Conservation (phyloP, 176 grass and related monocot species). For the Chrysopogon serrulatus region DNA sequence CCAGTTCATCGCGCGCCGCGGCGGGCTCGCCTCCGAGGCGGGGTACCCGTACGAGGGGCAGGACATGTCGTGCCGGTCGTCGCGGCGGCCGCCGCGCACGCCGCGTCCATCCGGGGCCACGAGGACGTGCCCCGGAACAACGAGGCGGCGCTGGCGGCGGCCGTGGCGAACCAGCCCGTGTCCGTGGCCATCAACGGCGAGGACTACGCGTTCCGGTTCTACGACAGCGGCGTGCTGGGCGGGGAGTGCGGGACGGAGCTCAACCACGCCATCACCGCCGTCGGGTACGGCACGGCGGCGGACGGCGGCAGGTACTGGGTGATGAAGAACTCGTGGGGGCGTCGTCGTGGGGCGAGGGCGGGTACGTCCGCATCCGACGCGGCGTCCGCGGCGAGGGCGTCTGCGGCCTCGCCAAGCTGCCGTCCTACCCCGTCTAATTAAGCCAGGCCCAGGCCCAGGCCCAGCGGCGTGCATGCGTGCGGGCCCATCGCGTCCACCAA, state of each 20-base stretch:
- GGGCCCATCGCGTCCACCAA: neutral
- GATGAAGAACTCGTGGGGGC: conserved; percentile 76
- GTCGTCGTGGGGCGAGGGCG: conserved; percentile 46
- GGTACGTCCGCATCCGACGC: conserved; percentile 52
- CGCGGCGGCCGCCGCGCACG: neutral
- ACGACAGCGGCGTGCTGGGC: conserved; percentile 47
- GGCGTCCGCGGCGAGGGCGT: conserved; percentile 37
- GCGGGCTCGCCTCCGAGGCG: conserved; percentile 44
- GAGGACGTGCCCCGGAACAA: conserved; percentile 51
- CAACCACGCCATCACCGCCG: conserved; percentile 49
- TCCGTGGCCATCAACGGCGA: conserved; percentile 49
- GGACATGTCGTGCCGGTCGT: conserved; percentile 30
- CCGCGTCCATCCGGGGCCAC: conserved; percentile 24
- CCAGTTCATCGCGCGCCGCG: conserved; percentile 34
- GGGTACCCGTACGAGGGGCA: conserved; percentile 47
- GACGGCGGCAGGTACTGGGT: conserved; percentile 53
- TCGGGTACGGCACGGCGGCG: conserved; percentile 47
- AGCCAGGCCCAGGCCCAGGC: too few species aligned
- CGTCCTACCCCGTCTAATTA: conserved; percentile 36
- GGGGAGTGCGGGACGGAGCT: conserved; percentile 44
- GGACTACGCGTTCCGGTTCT: conserved; percentile 42
- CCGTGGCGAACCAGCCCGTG: conserved; percentile 53
- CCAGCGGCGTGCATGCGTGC: too few species aligned
- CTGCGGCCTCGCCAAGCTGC: conserved; percentile 51
- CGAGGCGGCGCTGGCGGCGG: conserved; percentile 41